phyloP scores from a whole-genome alignment of 2,329 filamentous ascomycete species.

The Xylaria sp. region DNA sequence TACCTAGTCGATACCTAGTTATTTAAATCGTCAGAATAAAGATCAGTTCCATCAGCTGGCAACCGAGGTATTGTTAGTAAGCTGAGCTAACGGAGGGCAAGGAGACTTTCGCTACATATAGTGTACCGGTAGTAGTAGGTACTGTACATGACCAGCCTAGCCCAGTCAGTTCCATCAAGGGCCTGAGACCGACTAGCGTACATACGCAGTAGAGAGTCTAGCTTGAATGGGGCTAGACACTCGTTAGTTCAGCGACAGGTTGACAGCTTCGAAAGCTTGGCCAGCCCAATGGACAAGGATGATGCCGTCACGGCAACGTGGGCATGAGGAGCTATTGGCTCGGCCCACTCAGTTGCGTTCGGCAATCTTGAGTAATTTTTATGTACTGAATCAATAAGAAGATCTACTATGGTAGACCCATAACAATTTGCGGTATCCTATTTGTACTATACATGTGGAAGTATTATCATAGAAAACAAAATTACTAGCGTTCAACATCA shows the following conservation, averaged over 20 bases:
- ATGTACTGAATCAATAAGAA: too few species aligned
- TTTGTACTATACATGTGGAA: too few species aligned
- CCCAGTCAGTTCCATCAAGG: background rate
- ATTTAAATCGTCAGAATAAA: background rate
- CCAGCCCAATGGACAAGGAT: conserved; percentile 18
- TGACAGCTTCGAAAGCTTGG: conserved; percentile 1
- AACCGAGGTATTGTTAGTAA: too few species aligned
- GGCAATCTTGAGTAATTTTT: background rate
- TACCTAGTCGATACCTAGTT: background rate
- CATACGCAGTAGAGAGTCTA: background rate
- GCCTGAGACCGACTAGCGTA: background rate
- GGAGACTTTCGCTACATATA: too few species aligned
- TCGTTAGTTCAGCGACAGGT: background rate
- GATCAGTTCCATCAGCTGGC: background rate
- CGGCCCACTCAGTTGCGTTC: background rate
- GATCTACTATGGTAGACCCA: too few species aligned
- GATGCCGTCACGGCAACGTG: conserved; percentile 25
- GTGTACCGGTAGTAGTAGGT: too few species aligned
- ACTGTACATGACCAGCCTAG: too few species aligned
- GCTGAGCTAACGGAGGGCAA: background rate
- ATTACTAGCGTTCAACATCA: too few species aligned
- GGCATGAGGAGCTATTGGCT: background rate
- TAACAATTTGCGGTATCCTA: too few species aligned
- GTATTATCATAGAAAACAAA: too few species aligned
- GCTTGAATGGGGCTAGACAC: background rate